Evolutionary conservation across 495 filamentous ascomycete species (phyloP).

Genomic region (Aspergillus nidulans): DNA sequence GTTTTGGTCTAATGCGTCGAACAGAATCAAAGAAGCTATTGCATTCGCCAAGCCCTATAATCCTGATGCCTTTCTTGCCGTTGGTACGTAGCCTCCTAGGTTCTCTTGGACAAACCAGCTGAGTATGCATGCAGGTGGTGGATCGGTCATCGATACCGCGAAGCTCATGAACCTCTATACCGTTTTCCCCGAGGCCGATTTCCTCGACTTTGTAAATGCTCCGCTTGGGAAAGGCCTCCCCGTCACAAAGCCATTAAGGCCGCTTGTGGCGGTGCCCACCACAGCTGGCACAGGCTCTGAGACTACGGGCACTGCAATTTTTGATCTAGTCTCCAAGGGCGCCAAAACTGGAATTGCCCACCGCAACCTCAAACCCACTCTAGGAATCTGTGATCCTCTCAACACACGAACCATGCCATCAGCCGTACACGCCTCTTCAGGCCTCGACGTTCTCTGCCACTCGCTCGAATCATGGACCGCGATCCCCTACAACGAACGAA

Average conservation of each 20-base stretch:
- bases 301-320: constrained; percentile 96
- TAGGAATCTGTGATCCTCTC: constrained; percentile 92
- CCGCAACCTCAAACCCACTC: constrained; percentile 87
- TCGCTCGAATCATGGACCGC: constrained; percentile 93
- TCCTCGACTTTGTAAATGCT: constrained; percentile 96
- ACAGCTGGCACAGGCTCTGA: constrained; percentile 94
- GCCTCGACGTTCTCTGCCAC: constrained; percentile 93
- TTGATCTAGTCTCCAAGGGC: constrained; percentile 81
- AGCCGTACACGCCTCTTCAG: constrained; percentile 82
- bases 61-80: constrained; percentile 87
- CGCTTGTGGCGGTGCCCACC: constrained; percentile 89
- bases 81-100: constrained; percentile 52
- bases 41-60: constrained; percentile 70
- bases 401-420: constrained; percentile 95
- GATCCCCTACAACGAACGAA: constrained; percentile 83
- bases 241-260: constrained; percentile 70
- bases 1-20: background rate
- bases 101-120: background rate
- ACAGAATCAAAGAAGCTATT: constrained; percentile 71
- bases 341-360: constrained; percentile 96
- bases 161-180: constrained; percentile 98
- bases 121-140: constrained; percentile 41
- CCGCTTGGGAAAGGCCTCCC: constrained; percentile 85
- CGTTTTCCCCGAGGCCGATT: constrained; percentile 79
- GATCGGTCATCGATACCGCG: constrained; percentile 91